Evolutionary conservation across 176 grass and related monocot genomes (phyloP).

Genomic region (Aegilops speltoides): DNA sequence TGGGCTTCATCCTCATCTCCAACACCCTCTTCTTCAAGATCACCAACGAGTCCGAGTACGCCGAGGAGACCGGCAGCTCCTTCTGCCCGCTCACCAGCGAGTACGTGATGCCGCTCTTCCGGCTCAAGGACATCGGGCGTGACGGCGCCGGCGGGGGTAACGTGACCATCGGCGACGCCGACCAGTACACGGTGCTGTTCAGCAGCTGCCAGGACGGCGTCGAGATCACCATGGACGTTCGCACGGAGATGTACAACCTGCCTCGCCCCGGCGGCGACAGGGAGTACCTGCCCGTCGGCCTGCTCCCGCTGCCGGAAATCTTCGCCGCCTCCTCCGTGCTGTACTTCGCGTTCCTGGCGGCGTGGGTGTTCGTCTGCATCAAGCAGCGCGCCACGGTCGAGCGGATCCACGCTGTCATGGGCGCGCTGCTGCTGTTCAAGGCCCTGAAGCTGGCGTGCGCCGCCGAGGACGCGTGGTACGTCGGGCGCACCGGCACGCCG

Average conservation of each 20-base stretch:
- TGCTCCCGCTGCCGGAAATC: constrained; percentile 46
- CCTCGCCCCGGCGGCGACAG: background rate
- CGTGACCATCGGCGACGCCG: constrained; percentile 19
- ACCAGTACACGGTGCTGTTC: constrained; percentile 74
- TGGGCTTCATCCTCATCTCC: constrained; percentile 79
- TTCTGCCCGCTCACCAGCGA: constrained; percentile 61
- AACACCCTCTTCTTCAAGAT: constrained; percentile 41
- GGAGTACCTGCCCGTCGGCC: constrained; percentile 56
- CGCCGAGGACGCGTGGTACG: constrained; percentile 63
- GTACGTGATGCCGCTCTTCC: constrained; percentile 43
- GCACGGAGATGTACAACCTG: constrained; percentile 75
- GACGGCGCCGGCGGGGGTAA: constrained; percentile 18
- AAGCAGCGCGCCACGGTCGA: constrained; percentile 35
- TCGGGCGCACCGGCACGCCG: constrained; percentile 53
- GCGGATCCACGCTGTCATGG: constrained; percentile 52
- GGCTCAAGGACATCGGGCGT: constrained; percentile 39
- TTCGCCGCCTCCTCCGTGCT: constrained; percentile 35
- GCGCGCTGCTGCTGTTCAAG: constrained; percentile 74
- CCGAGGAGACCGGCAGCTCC: constrained; percentile 37
- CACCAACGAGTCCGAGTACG: constrained; percentile 62
- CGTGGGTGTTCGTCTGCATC: constrained; percentile 33
- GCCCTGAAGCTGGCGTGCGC: constrained; percentile 62
- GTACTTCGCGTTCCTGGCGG: constrained; percentile 40
- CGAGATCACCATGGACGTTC: constrained; percentile 57
- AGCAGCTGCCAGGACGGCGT: constrained; percentile 62